Percentiles rank a stretch among this genome's conserved stretches.
Evolutionary conservation across 495 filamentous ascomycete genomes (phyloP).

Genomic region (Aspergillus cristatus): DNA sequence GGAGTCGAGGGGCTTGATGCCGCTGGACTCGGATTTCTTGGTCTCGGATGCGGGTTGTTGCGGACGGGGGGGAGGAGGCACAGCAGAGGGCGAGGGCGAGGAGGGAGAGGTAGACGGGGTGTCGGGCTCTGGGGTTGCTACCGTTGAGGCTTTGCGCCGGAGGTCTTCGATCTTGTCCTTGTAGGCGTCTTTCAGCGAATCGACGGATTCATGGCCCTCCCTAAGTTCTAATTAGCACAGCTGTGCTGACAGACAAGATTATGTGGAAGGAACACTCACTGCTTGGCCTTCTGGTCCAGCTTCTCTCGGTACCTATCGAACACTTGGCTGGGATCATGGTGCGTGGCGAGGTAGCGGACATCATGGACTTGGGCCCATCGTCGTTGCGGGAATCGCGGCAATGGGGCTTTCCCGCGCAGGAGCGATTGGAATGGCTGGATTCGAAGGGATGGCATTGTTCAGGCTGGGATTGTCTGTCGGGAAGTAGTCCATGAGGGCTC

Average conservation of each 20-base stretch:
- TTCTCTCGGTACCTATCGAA: constrained; percentile 81
- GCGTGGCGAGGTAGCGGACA: constrained; percentile 75
- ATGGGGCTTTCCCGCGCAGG: constrained; percentile 16
- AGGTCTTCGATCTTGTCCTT: constrained; percentile 66
- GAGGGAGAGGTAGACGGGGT: constrained; percentile 20
- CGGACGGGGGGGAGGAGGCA: constrained; percentile 21
- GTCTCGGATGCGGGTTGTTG: constrained; percentile 18
- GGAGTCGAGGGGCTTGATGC: constrained; percentile 70
- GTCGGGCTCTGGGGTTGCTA: constrained; percentile 41
- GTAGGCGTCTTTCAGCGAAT: constrained; percentile 74
- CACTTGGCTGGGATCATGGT: constrained; percentile 51
- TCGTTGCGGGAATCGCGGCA: constrained; percentile 47
- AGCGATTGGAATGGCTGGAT: constrained; percentile 23
- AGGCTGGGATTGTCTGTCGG: no score
- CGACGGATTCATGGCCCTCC: constrained; percentile 63
- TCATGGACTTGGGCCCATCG: constrained; percentile 91
- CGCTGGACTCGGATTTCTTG: constrained; percentile 19
- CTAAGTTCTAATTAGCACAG: constrained; percentile 32
- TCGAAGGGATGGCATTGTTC: constrained; percentile 26
- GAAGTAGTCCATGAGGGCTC: no score
- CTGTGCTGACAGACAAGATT: not conserved
- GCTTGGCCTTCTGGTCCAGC: constrained; percentile 72
- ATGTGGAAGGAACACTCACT: constrained; percentile 32
- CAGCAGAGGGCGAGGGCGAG: constrained; percentile 21
- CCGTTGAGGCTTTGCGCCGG: constrained; percentile 50